Base-by-base conservation (phyloP, 179 eudicot genomes). In the Nepenthes alata region DNA sequence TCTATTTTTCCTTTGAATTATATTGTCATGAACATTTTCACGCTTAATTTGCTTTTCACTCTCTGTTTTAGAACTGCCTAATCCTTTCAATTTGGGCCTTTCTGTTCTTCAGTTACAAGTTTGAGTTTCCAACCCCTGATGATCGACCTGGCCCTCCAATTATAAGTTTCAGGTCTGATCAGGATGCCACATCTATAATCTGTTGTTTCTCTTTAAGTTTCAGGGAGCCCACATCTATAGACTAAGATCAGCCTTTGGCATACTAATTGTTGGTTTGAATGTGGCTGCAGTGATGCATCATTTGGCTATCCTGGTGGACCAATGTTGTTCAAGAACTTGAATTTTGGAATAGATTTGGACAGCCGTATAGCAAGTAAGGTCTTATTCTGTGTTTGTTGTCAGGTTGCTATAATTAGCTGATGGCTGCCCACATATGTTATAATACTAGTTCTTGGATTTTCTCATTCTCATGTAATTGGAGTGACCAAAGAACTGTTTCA, bases 301-400 rank as follows among this genome's bases (percentile, higher is more conserved):
- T 94, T 94, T 78, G 99, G 87, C 35, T 94, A 94, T 79, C 82
- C 99, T 63, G 98, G 99, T 52, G 99, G 99, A 13, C 97, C 99
- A 6, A 9, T 69, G 37, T 70, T 94, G 81, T 94, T 94, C 75
- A 94, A 69, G 86, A 94, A 90, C 69, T 79, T 94, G 67, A 94
- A 94, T 65, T 94, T 94, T 66, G 99, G 99, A 67, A 94, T 94
- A 63, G 99, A 94, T 73, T 82, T 94, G 56, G 99, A 94, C 79
- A 94, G 99, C 69, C 95, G 97, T 45, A 55, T 94, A 72, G 99
- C 99, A 63, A 93, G 98, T 89, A 85, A 86, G 98, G 44, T 59
- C 66, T 37, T 13, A 63, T 67, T 65, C 64, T 57, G 56, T 15
- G 11, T 67, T 73, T 34, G 11, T 62, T 39, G 51, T 53, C 15